phyloP scores from a whole-genome alignment of 305 asterid genomes.

The Nicotiana rustica region DNA sequence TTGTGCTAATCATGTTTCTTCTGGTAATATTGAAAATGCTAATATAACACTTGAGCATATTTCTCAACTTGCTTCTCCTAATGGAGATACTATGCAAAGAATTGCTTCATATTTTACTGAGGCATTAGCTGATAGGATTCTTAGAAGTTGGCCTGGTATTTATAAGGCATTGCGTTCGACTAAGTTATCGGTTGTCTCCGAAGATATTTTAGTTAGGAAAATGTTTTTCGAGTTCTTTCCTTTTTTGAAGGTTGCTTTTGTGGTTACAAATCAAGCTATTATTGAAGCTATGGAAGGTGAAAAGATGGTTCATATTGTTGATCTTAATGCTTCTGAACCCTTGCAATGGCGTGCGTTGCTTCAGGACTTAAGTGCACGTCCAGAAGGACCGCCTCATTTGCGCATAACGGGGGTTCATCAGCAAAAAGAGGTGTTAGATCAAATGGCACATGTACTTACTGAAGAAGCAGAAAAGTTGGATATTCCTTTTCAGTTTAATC shows the following conservation, averaged over 20 bases:
- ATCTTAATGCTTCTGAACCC: slow-evolving; percentile 74
- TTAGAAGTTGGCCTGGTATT: slow-evolving; percentile 57
- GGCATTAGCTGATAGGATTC: slow-evolving; percentile 65
- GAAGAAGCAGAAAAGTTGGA: slow-evolving; percentile 88
- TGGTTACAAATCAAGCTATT: slow-evolving; percentile 80
- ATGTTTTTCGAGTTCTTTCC: slow-evolving; percentile 61
- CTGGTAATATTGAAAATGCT: slow-evolving; percentile 59
- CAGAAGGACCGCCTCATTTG: slow-evolving; percentile 96
- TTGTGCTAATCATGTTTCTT: slow-evolving; percentile 62
- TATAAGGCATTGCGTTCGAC: slow-evolving; percentile 61
- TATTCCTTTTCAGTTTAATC: slow-evolving; percentile 87
- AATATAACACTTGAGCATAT: slow-evolving; percentile 61
- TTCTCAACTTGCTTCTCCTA: slow-evolving; percentile 59
- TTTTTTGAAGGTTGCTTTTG: slow-evolving; percentile 57
- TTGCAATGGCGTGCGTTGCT: slow-evolving; percentile 87
- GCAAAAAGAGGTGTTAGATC: slow-evolving; percentile 70
- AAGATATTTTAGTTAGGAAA: slow-evolving; percentile 47
- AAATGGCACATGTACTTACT: slow-evolving; percentile 70
- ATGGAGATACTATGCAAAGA: slow-evolving; percentile 71
- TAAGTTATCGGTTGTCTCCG: slow-evolving; percentile 39
- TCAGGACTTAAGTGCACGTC: slow-evolving; percentile 83
- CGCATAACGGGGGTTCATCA: slow-evolving; percentile 82
- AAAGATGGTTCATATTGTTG: slow-evolving; percentile 86
- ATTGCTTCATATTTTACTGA: slow-evolving; percentile 59
- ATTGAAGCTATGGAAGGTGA: slow-evolving; percentile 98